Base-by-base conservation (phyloP, 2,329 filamentous ascomycete genomes). In the Hymenoscyphus fructigenus region DNA sequence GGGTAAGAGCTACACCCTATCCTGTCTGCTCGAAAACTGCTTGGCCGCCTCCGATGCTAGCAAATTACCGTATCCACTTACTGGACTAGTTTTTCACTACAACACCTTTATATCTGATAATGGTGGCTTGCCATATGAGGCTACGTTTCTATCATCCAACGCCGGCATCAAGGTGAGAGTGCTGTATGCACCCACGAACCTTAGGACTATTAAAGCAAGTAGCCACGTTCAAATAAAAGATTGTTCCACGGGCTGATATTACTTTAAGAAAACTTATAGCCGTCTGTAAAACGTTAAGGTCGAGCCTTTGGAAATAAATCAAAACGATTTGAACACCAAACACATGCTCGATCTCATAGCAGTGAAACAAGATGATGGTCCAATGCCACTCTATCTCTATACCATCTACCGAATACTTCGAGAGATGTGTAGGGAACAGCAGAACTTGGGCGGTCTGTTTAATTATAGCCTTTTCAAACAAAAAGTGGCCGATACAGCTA, bases 1-100 rank as follows among this genome's bases (percentile, higher is more conserved):
- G 53, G 87, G 87, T 0, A 89, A 89, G 70, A 85, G 82, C 23
- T 84, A 89, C 64, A 88, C 85, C 0, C 76, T 87, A 2, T 82
- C 84, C 0, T 86, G 82, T 69, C 76, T 89, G 58, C 76, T 88
- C 0, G 85, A 78, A 63, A 82, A 80, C 63, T 80, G 77, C 57
- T 73, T 84, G 0, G 66, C 80, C 0, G 60, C 68, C 0, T 75
- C 71, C 0, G 67, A 75, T 2, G 71, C 82, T 1, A 83, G 82
- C 0, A 74, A 73, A 2, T 72, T 87, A 0, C 71, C 77, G 0
- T 75, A 76, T 2, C 84, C 84, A 1, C 75, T 87, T 0, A 79
- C 84, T 0, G 84, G 80, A 0, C 69, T 88, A 0, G 80, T 87
- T 0, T 85, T 87, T 61, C 83, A 86, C 68, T 88, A 83, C 67